A percentile compares a stretch with the other conserved stretches of the same genome.
Evolutionary conservation across 139 green algal species (phyloP).

Genomic region (Diplosphaera chodatii): DNA sequence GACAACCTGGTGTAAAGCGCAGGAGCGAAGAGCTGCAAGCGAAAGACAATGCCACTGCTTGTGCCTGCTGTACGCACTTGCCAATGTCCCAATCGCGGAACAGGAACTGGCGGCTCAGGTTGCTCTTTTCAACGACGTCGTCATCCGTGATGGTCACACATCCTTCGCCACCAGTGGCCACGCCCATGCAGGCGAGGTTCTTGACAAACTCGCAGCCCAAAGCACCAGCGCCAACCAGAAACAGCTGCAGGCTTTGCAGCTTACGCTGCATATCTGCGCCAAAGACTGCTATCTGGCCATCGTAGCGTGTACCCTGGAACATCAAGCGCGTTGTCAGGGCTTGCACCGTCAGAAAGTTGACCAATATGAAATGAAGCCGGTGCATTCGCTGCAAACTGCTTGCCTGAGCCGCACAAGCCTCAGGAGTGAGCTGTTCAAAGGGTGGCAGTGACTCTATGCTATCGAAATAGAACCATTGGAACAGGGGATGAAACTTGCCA

Average conservation of each 20-base stretch:
- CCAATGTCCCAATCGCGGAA: conserved; percentile 96
- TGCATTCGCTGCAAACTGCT: neutral
- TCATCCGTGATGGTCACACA: conserved; percentile 91
- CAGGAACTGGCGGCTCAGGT: conserved; percentile 96
- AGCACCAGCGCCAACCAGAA: conserved; percentile 93
- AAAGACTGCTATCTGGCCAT: conserved; percentile 85
- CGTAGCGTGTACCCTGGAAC: conserved; percentile 71
- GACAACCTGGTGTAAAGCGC: too few species aligned
- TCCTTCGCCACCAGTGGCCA: conserved; percentile 37
- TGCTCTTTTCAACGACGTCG: conserved; percentile 96
- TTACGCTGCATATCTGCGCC: conserved; percentile 66
- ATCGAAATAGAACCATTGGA: conserved; percentile 94
- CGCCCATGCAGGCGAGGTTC: conserved; percentile 96
- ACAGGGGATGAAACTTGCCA: conserved; percentile 94
- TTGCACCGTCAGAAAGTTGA: too few species aligned
- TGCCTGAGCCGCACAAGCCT: conserved; percentile 32
- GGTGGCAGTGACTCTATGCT: conserved; percentile 66
- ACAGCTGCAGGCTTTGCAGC: conserved; percentile 68
- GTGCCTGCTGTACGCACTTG: conserved; percentile 28
- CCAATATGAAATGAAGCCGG: too few species aligned
- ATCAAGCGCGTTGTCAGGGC: too few species aligned
- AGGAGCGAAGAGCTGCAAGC: too few species aligned
- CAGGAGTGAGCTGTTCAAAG: conserved; percentile 24
- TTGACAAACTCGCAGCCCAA: conserved; percentile 99
- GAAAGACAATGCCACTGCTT: too few species aligned